These are phyloP conservation scores for Ammopiptanthus mongolicus DNA, from an alignment of 306 rosid species.

Conservation along the genomic window DNA sequence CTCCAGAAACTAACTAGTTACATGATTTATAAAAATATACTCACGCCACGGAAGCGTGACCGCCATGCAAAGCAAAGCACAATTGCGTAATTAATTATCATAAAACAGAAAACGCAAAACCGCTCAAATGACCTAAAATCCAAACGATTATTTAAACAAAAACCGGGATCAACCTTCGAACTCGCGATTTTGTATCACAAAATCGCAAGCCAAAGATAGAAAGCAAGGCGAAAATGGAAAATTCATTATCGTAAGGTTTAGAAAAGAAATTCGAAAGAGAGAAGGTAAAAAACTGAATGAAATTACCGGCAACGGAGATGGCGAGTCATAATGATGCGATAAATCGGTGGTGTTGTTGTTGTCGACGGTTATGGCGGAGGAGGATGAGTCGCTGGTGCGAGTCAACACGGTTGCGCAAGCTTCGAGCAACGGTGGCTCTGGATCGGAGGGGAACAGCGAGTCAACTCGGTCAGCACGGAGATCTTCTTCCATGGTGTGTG, in stretches of 20 bases:
- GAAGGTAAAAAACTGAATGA: background rate
- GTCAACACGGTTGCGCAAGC: constrained; percentile 29
- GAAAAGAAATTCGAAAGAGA: background rate
- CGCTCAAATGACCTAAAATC: background rate
- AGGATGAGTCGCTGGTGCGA: constrained; percentile 21
- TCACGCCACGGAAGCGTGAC: background rate
- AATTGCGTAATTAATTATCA: background rate
- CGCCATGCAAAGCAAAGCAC: constrained; percentile 26
- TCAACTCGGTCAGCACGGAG: constrained; percentile 8
- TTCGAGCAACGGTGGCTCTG: constrained; percentile 16
- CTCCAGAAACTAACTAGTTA: background rate
- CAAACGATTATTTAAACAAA: background rate
- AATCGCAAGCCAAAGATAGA: background rate
- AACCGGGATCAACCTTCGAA: constrained; percentile 7
- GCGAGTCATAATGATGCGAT: constrained; percentile 6
- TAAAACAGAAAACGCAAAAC: background rate
- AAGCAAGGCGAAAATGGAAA: background rate
- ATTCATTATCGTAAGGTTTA: background rate
- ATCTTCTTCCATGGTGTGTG: constrained; percentile 35
- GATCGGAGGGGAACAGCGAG: constrained; percentile 41
- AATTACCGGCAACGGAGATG: constrained; percentile 42
- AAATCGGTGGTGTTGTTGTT: background rate
- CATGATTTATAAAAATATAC: background rate
- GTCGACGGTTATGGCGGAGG: constrained; percentile 39
- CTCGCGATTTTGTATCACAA: background rate